Evolutionary conservation across 805 yeast species (phyloP).

Genomic region (Vanderwaltozyma tropicalis): DNA sequence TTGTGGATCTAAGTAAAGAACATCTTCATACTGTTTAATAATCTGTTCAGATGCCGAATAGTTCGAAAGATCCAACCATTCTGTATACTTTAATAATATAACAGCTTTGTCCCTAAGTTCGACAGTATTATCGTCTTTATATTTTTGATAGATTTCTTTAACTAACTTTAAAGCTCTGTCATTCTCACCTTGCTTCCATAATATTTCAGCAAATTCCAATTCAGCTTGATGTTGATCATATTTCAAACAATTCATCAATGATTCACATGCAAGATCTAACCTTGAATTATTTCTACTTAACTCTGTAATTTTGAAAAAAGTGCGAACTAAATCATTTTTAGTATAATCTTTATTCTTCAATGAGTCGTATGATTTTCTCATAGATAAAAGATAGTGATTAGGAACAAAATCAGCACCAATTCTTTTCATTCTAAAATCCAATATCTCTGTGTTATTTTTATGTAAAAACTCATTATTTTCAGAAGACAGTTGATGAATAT

Average conservation of each 20-base stretch:
- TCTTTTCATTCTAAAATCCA: conserved; percentile 22
- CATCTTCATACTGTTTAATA: conserved; percentile 53
- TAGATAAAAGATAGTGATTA: conserved; percentile 47
- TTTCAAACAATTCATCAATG: conserved; percentile 41
- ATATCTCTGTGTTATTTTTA: conserved; percentile 7
- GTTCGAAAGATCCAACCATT: conserved; percentile 81
- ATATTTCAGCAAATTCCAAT: conserved; percentile 65
- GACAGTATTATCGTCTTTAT: conserved; percentile 7
- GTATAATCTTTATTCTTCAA: conserved; percentile 15
- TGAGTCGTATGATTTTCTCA: conserved; percentile 42
- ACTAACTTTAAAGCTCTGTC: conserved; percentile 69
- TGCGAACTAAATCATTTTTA: conserved; percentile 33
- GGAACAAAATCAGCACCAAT: conserved; percentile 47
- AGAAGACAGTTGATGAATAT: conserved; percentile 36
- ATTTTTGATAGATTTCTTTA: conserved; percentile 24
- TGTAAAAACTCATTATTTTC: conserved; percentile 9
- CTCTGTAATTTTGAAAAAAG: conserved; percentile 50
- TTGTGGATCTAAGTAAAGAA: conserved; percentile 41
- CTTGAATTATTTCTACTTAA: conserved; percentile 60
- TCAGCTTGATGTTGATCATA: conserved; percentile 37
- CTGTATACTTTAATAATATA: conserved; percentile 67
- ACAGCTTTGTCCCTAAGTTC: conserved; percentile 24
- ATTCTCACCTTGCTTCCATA: conserved; percentile 86
- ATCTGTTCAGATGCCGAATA: conserved; percentile 70
- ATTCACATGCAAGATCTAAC: conserved; percentile 60